phyloP scores from a whole-genome alignment of 2,329 filamentous ascomycete genomes.

The Colletotrichum endophyticum region DNA sequence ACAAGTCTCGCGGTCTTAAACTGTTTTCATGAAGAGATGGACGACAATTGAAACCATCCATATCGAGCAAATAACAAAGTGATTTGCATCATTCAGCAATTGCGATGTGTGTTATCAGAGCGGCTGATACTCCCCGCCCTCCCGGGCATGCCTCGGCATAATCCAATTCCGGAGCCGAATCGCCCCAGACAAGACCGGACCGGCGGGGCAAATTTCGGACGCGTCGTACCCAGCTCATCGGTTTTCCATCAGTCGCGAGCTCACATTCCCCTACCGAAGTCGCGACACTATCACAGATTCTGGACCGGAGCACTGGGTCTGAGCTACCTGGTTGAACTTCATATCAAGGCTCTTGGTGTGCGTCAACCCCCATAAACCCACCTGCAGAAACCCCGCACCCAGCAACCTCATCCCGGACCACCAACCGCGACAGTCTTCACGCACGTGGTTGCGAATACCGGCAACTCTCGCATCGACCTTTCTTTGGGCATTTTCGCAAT shows the following conservation, averaged over 20 bases:
- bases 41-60: background rate
- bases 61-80: background rate
- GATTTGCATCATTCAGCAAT: background rate
- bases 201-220: background rate
- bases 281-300: background rate
- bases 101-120: background rate
- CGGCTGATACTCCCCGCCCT: fast-evolving
- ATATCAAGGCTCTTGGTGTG: background rate
- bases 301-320: background rate
- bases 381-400: background rate
- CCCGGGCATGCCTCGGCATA: constrained; percentile 10
- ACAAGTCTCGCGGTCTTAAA: background rate
- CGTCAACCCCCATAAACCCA: background rate
- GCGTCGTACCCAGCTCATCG: background rate
- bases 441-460: background rate
- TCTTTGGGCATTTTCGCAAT: background rate
- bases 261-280: background rate
- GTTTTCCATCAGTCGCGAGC: background rate
- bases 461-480: background rate
- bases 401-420: background rate
- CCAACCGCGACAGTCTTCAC: background rate
- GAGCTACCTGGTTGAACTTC: background rate
- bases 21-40: background rate
- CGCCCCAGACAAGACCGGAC: background rate
- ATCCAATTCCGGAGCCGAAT: background rate